A percentile compares a stretch with the other conserved stretches of the same genome.
Conservation (phyloP, 2,329 filamentous ascomycete genomes). For the Curvularia sp. region DNA sequence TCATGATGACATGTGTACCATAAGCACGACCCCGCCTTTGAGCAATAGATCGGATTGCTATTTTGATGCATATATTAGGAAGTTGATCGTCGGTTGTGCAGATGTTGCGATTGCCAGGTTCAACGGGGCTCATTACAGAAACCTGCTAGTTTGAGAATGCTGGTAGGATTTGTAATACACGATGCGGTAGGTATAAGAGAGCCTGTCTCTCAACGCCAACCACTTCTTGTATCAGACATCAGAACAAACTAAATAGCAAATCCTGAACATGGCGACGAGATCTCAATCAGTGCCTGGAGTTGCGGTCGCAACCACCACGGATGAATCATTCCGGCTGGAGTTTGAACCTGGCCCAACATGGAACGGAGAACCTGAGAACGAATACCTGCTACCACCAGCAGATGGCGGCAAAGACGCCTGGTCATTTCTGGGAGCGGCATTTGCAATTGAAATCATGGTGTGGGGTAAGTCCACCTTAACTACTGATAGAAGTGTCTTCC, state of each 20-base stretch:
- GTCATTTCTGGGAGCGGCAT: conserved; percentile 59
- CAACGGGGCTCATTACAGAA: neutral
- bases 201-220: neutral
- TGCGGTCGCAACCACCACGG: neutral
- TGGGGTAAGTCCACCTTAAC: conserved; percentile 48
- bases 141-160: neutral
- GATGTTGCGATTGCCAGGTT: neutral
- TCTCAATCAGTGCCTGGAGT: conserved; percentile 4
- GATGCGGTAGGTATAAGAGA: neutral
- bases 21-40: conserved; percentile 5
- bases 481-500: neutral
- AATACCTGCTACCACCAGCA: conserved; percentile 51
- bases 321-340: conserved; percentile 10
- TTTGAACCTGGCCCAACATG: conserved; percentile 12
- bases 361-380: conserved; percentile 13
- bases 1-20: conserved; percentile 1
- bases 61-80: neutral
- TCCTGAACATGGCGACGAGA: neutral
- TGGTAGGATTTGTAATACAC: neutral
- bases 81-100: neutral
- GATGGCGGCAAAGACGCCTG: conserved; percentile 61
- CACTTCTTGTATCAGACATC: neutral
- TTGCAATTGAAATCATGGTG: conserved; percentile 59
- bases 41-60: neutral
- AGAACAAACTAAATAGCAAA: neutral